Evolutionary conservation across 2,329 filamentous ascomycete species (phyloP).

Genomic region (Blastomyces gilchristii): DNA sequence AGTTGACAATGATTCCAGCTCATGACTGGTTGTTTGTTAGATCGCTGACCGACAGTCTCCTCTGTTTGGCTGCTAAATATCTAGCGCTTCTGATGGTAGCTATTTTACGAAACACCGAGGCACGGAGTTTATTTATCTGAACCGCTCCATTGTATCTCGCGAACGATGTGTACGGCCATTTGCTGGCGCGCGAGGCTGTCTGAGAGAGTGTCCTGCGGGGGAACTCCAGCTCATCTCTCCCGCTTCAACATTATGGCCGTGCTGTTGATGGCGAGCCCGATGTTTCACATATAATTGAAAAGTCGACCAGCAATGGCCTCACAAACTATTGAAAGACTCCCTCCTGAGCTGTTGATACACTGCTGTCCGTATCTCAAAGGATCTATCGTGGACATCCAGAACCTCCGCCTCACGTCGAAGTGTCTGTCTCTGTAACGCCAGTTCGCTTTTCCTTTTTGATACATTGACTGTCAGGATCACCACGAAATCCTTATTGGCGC

Average conservation of each 20-base stretch:
- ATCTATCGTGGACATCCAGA: conserved; percentile 1
- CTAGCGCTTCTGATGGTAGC: not conserved
- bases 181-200: not conserved
- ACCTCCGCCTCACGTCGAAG: not conserved
- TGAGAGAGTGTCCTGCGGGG: not conserved
- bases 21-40: not conserved
- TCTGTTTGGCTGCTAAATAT: not conserved
- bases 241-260: not conserved
- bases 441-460: conserved; percentile 1
- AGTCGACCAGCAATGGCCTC: not conserved
- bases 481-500: not conserved
- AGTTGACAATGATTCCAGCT: not conserved
- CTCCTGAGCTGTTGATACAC: not conserved
- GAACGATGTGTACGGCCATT: not conserved
- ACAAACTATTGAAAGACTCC: not conserved
- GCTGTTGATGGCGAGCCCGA: not conserved
- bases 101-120: not conserved
- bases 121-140: not conserved
- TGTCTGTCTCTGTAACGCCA: not conserved
- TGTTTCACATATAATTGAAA: not conserved
- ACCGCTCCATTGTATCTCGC: not conserved
- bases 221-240: not conserved
- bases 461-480: not conserved
- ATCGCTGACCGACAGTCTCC: not conserved
- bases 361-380: not conserved